A percentile compares a stretch with the other conserved stretches of the same genome.
Evolutionary conservation across 2,329 filamentous ascomycete genomes (phyloP).

Genomic region (Lachnellula willkommii): DNA sequence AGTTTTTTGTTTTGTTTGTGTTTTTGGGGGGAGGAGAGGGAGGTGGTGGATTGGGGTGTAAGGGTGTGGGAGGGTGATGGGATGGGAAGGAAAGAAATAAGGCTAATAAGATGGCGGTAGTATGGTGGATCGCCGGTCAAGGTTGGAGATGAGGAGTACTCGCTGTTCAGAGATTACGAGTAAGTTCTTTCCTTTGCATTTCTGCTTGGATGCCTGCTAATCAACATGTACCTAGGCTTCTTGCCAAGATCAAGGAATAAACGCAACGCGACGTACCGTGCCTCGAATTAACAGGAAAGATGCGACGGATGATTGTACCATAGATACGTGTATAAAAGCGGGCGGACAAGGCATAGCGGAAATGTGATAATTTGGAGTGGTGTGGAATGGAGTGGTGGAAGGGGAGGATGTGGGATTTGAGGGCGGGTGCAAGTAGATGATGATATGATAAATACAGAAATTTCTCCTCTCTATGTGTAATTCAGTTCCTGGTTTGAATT

Average conservation of each 20-base stretch:
- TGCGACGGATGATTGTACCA: slow-evolving; percentile 14
- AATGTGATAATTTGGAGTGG: too few species aligned
- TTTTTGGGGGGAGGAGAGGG: slow-evolving; percentile 1
- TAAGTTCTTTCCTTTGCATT: slow-evolving; percentile 48
- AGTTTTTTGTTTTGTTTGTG: slow-evolving; percentile 29
- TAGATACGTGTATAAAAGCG: slow-evolving; percentile 23
- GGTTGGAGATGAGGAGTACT: slow-evolving; percentile 94
- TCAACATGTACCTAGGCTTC: neutral
- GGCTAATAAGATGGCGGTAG: slow-evolving; percentile 42
- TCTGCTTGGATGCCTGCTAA: neutral
- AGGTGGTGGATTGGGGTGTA: slow-evolving; percentile 1
- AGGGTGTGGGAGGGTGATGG: neutral
- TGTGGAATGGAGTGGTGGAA: too few species aligned
- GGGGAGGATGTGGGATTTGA: too few species aligned
- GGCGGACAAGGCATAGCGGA: slow-evolving; percentile 6
- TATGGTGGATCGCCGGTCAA: slow-evolving; percentile 94
- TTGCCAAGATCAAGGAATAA: slow-evolving; percentile 94
- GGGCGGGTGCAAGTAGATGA: too few species aligned
- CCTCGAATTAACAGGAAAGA: too few species aligned
- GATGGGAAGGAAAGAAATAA: neutral
- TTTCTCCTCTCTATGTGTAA: too few species aligned
- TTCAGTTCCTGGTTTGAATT: too few species aligned
- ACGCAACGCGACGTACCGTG: slow-evolving; percentile 18
- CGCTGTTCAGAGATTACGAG: slow-evolving; percentile 96
- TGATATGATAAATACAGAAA: too few species aligned